Evolutionary conservation across 306 rosid genomes (phyloP).

Genomic region (Dalbergia cultrata): DNA sequence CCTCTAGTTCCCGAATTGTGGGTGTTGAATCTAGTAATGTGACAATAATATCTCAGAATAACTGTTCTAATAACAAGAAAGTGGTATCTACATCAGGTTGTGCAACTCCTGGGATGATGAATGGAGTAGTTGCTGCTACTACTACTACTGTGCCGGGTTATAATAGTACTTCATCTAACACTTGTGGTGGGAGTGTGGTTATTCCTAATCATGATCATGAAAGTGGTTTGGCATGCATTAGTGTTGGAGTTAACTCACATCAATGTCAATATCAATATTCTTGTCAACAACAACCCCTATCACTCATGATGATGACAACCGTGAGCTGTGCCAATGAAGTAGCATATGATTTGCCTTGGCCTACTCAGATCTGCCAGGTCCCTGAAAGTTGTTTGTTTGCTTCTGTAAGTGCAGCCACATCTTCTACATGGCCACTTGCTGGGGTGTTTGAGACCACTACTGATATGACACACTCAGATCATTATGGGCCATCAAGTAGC

Average conservation of each 20-base stretch:
- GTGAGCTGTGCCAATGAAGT: constrained; percentile 5
- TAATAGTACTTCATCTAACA: background rate
- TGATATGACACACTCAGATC: constrained; percentile 16
- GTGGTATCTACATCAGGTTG: no score
- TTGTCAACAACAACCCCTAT: background rate
- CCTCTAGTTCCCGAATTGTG: no score
- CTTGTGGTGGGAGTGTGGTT: background rate
- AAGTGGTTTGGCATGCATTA: background rate
- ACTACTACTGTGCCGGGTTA: background rate
- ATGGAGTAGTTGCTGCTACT: no score
- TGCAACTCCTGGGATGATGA: no score
- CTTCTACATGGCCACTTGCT: constrained; percentile 21
- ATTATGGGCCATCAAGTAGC: constrained; percentile 1
- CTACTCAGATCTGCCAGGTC: constrained; percentile 26
- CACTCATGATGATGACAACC: background rate
- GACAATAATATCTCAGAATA: background rate
- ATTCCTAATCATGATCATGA: background rate
- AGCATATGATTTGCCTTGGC: constrained; percentile 41
- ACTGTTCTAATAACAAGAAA: background rate
- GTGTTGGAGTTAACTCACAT: constrained; percentile 7
- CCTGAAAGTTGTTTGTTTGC: constrained; percentile 35
- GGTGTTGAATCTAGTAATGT: background rate
- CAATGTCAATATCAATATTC: background rate
- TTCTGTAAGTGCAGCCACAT: background rate
- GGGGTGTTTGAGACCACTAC: constrained; percentile 1